phyloP scores from a whole-genome alignment of 148 eudicot genomes.

The Nyssa sinensis region DNA sequence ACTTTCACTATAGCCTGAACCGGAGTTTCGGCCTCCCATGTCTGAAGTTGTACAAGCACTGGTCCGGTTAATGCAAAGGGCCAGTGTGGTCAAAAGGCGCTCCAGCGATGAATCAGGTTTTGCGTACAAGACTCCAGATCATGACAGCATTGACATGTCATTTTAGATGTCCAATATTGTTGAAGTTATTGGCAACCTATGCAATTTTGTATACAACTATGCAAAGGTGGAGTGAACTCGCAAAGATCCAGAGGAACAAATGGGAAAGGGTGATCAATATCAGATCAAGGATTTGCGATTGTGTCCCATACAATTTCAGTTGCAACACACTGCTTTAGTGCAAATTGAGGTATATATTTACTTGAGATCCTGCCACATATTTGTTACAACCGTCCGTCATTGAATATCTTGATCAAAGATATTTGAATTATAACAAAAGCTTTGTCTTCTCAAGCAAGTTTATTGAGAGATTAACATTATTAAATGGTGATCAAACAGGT shows the following conservation, averaged over 20 bases:
- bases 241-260: not conserved
- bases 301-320: not conserved
- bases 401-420: not conserved
- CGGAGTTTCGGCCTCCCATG: slow-evolving; percentile 98
- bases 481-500: not conserved
- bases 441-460: not conserved
- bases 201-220: slow-evolving; percentile 20
- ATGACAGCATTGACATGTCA: slow-evolving; percentile 62
- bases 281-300: not conserved
- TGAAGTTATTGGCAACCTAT: not conserved
- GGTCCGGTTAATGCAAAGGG: slow-evolving; percentile 92
- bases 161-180: slow-evolving; percentile 27
- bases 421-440: not conserved
- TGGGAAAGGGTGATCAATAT: not conserved
- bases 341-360: not conserved
- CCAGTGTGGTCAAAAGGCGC: slow-evolving; percentile 71
- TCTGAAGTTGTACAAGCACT: slow-evolving; percentile 98
- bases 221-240: not conserved
- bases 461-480: too few relatives aligned
- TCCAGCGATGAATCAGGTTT: slow-evolving; percentile 78
- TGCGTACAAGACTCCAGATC: slow-evolving; percentile 76
- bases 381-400: too few relatives aligned
- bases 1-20: slow-evolving; percentile 64
- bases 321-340: not conserved
- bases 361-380: not conserved